Conservation (phyloP, 352 stramenopile genomes). For the Globisporangium rhizosaccharum region DNA sequence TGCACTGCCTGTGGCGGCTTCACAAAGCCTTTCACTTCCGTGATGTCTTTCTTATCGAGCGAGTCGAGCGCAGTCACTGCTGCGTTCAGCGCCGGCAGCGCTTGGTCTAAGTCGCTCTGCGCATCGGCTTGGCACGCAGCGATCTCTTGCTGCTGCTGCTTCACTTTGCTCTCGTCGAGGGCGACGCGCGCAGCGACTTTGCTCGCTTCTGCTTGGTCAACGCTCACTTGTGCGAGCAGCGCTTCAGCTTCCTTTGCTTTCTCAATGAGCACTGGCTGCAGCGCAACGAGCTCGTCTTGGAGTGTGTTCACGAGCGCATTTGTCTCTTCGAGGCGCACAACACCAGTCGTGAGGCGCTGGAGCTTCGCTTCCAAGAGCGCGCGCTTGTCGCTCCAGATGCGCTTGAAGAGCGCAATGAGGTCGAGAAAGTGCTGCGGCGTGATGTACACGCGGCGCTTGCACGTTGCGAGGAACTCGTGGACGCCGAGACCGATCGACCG, state of each 20-base stretch:
- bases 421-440: slow-evolving; percentile 89
- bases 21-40: slow-evolving; percentile 81
- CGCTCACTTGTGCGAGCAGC: slow-evolving; percentile 48
- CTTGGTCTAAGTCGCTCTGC: slow-evolving; percentile 65
- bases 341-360: slow-evolving; percentile 46
- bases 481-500: slow-evolving; percentile 23
- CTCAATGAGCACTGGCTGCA: slow-evolving; percentile 70
- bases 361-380: slow-evolving; percentile 35
- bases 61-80: slow-evolving; percentile 72
- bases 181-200: slow-evolving; percentile 45
- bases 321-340: slow-evolving; percentile 72
- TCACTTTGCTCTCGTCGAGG: slow-evolving; percentile 53
- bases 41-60: slow-evolving; percentile 86
- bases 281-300: slow-evolving; percentile 72
- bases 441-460: slow-evolving; percentile 42
- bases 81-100: slow-evolving; percentile 66
- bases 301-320: slow-evolving; percentile 55
- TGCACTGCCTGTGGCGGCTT: slow-evolving; percentile 81
- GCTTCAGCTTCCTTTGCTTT: slow-evolving; percentile 62
- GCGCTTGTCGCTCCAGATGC: slow-evolving; percentile 63
- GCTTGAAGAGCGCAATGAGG: slow-evolving; percentile 83
- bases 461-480: slow-evolving; percentile 27
- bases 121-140: slow-evolving; percentile 63
- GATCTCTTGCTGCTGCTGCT: slow-evolving; percentile 60
- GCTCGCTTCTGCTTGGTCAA: slow-evolving; percentile 54